Percentiles rank a stretch among this genome's conserved stretches.
phyloP scores from a whole-genome alignment of 805 yeast genomes.

The Saccharomyces kudriavzevii region DNA sequence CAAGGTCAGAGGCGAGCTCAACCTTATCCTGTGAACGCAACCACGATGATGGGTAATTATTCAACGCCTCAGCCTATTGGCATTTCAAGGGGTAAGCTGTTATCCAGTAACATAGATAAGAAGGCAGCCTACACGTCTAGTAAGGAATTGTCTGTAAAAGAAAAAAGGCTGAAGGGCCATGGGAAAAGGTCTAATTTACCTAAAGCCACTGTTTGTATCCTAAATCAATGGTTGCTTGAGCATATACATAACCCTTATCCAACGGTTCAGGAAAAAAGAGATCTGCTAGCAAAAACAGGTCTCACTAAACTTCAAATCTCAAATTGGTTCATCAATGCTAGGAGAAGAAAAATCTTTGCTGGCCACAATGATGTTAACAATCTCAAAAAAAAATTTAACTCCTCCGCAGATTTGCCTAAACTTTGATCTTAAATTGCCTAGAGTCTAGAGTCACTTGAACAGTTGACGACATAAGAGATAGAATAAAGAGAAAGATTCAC shows the following conservation, averaged over 20 bases:
- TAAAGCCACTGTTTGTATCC: slow-evolving; percentile 62
- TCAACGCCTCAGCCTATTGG: not conserved
- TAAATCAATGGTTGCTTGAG: slow-evolving; percentile 64
- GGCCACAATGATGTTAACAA: slow-evolving; percentile 20
- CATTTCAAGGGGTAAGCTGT: not conserved
- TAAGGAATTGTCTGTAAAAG: not conserved
- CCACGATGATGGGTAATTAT: not conserved
- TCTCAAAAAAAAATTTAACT: not conserved
- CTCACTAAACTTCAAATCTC: slow-evolving; percentile 72
- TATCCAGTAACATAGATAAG: not conserved
- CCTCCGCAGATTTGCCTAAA: not conserved
- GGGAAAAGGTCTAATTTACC: slow-evolving; percentile 66
- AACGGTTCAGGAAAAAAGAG: slow-evolving; percentile 66
- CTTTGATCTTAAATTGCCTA: not conserved
- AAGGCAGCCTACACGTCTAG: not conserved
- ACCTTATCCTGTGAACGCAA: not conserved
- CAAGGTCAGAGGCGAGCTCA: not conserved
- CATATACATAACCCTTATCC: slow-evolving; percentile 82
- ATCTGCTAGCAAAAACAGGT: slow-evolving; percentile 63
- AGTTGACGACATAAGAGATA: not conserved
- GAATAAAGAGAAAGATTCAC: not conserved
- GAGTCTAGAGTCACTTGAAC: not conserved
- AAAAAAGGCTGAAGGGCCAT: not conserved
- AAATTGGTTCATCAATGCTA: slow-evolving; percentile 84
- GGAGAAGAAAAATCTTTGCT: slow-evolving; percentile 56